Evolutionary conservation across 2,329 filamentous ascomycete genomes (phyloP), one percentile per base, ranked within the genome.

Genomic region (Fusarium camptoceras): DNA sequence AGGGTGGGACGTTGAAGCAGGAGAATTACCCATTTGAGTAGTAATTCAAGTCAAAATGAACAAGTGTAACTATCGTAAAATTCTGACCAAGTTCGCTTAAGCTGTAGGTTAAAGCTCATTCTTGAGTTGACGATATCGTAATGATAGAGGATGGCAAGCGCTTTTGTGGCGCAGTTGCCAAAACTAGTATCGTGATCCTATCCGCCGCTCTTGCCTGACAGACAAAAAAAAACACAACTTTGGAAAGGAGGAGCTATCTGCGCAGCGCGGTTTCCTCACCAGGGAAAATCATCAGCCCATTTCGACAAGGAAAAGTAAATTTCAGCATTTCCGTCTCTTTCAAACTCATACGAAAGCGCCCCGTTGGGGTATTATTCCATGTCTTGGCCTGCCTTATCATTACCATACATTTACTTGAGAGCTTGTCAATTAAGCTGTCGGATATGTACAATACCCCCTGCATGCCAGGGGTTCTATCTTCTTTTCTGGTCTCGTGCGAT

Each of bases 321-420:
- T 28, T 24, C 20, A 59, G 18, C 37, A 30, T 27, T 49, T 48
- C 11, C 24, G 44, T 47, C 20, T 15, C 20, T 28, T 11, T 46
- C 20, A 56, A 27, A 24, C 28, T 59, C 39, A 61, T 30, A 48
- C 44, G 28, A 50, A 34, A 20, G 20, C 43, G 34, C 44, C 44
- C 58, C 41, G 22, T 42, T 43, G 49, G 47, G 42, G 18, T 51
- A 24, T 47, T 63, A 25, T 67, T 56, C 47, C 15, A 55, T 31
- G 24, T 56, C 64, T 57, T 63, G 51, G 51, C 58, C 37, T 59
- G 42, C 42, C 30, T 61, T 70, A 57, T 70, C 54, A 58, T 68
- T 61, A 62, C 34, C 49, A 70, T 62, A 68, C 37, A 68, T 55
- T 66, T 61, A 66, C 63, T 47, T 66, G 63, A 66, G 43, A 66